Conservation (phyloP, 768 basidiomycete species). For the Termitomyces sp. region DNA sequence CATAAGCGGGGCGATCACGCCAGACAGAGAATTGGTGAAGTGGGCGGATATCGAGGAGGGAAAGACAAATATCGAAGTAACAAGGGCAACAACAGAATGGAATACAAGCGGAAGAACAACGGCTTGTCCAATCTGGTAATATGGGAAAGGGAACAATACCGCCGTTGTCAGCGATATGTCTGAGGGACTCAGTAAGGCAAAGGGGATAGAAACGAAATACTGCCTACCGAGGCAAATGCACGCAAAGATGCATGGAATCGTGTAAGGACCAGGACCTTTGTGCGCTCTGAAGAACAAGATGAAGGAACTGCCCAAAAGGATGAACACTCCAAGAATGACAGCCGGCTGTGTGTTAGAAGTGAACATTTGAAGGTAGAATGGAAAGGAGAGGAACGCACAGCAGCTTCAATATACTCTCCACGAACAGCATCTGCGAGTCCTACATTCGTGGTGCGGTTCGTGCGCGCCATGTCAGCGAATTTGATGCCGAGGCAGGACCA, state of each 20-base stretch:
- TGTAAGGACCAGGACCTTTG: constrained; percentile 60
- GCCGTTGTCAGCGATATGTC: constrained; percentile 60
- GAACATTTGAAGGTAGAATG: background rate
- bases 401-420: constrained; percentile 56
- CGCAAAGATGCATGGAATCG: constrained; percentile 50
- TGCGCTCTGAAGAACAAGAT: constrained; percentile 59
- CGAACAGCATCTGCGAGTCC: constrained; percentile 34
- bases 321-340: constrained; percentile 55
- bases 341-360: constrained; percentile 36
- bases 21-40: constrained; percentile 48
- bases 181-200: constrained; percentile 17
- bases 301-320: constrained; percentile 56
- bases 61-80: constrained; percentile 52
- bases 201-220: background rate
- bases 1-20: constrained; percentile 45
- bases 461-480: constrained; percentile 55
- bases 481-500: constrained; percentile 67
- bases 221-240: constrained; percentile 56
- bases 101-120: constrained; percentile 57
- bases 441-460: constrained; percentile 33
- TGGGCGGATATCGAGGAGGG: constrained; percentile 58
- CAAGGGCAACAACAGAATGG: constrained; percentile 54
- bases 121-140: constrained; percentile 49
- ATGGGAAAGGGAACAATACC: constrained; percentile 60
- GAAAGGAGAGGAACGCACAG: constrained; percentile 19